Evolutionary conservation across 2,329 filamentous ascomycete species (phyloP).

Genomic region (Colletotrichum euphorbiae): DNA sequence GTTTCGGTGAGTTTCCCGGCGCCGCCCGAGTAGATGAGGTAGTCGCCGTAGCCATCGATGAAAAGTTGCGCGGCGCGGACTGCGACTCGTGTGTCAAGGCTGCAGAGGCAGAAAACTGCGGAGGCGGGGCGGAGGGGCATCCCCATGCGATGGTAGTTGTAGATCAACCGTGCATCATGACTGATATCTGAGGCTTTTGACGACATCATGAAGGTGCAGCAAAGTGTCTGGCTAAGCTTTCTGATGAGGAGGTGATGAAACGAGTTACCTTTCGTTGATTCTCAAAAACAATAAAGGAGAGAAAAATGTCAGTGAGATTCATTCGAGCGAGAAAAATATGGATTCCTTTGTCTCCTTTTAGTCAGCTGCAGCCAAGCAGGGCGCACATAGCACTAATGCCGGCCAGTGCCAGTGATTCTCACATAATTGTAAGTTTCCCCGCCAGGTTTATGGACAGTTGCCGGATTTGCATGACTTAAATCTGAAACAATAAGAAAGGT

Average conservation of each 20-base stretch:
- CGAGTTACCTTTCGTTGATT: no score
- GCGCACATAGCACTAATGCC: no score
- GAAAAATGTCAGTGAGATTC: no score
- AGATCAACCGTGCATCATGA: conserved; percentile 53
- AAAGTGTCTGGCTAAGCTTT: neutral
- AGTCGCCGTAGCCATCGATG: conserved; percentile 52
- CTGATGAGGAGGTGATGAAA: neutral
- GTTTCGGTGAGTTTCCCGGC: conserved; percentile 54
- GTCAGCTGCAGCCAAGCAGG: no score
- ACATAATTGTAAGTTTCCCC: no score
- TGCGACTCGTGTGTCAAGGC: conserved; percentile 59
- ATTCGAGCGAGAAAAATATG: no score
- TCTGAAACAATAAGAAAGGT: no score
- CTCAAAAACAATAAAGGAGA: no score
- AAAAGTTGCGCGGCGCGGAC: conserved; percentile 55
- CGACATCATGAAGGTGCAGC: neutral
- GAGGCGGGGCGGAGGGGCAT: conserved; percentile 51
- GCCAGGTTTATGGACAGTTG: no score
- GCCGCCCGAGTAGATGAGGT: conserved; percentile 58
- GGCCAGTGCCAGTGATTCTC: no score
- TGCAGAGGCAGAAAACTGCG: conserved; percentile 61
- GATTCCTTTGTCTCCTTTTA: no score
- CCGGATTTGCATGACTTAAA: no score
- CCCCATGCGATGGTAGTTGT: conserved; percentile 57
- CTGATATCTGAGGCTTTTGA: neutral